Evolutionary conservation across 2,329 filamentous ascomycete genomes (phyloP), one percentile per base, ranked within the genome.

Genomic region (Exophiala sp.): DNA sequence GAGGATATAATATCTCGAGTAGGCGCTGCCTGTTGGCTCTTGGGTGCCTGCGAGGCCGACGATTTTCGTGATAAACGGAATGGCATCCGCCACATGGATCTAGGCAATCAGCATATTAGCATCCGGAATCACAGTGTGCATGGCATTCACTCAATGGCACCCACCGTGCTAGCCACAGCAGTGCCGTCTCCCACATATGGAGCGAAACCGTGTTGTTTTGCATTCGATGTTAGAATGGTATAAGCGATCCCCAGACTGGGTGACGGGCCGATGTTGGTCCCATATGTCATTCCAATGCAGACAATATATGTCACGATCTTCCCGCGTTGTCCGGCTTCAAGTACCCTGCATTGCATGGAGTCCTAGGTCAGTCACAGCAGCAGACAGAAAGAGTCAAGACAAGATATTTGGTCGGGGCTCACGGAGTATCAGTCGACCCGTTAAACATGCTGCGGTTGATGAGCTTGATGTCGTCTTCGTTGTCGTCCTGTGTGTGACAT

Each of bases 251-350:
- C 53, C 21, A 52, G 29, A 29, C 46, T 47, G 9, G 48, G 27
- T 6, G 32, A 34, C 4, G 53, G 49, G 2, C 48, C 48, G 24
- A 47, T 43, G 39, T 49, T 52, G 8, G 43, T n/a, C 5, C 53
- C 53, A 29, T 49, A 55, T 3, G 46, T 50, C 3, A 49, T 40
- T 9, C 43, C 48, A n/a, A 47, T 43, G 24, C 49, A 55, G 19
- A 55, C 46, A 14, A 55, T 47, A 24, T 52, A 55, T 6, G 53
- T 55, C 5, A 46, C 32, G 30, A 52, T 52, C 34, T 52, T 55
- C 13, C 49, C 46, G 7, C 39, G 37, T 42, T 43, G 39, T 23
- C 53, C 53, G 34, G 48, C 48, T 34, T 52, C 49, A 13, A 55
- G 43, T 9, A 50, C 37, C 35, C 50, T 53, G 22, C 7, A 6